Conservation (phyloP, 2,329 filamentous ascomycete species). For the Ceratocystis alfenasii region DNA sequence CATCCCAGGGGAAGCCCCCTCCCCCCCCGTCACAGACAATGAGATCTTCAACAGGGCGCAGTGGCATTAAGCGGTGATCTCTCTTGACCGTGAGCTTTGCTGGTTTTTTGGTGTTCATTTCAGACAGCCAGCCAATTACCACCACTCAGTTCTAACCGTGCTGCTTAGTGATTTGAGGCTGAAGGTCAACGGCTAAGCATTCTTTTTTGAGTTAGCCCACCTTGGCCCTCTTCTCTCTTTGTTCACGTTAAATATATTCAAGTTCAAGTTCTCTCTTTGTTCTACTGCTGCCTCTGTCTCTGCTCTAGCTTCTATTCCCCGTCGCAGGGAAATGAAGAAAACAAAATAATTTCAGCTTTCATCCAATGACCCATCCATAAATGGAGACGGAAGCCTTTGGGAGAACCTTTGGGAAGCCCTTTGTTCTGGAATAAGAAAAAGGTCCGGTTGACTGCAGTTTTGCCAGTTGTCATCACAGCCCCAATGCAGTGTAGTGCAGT, state of each 20-base stretch:
- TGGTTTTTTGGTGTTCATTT: no score
- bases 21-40: neutral
- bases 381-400: neutral
- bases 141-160: neutral
- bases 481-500: slow-evolving; percentile 2
- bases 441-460: slow-evolving; percentile 4
- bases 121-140: neutral
- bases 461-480: slow-evolving; percentile 11
- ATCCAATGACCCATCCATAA: neutral
- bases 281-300: neutral
- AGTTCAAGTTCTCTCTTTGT: no score
- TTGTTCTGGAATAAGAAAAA: slow-evolving; percentile 4
- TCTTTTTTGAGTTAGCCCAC: neutral
- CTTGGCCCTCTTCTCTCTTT: no score
- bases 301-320: neutral
- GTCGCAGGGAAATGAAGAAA: neutral
- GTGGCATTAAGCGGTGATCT: neutral
- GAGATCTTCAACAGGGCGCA: slow-evolving; percentile 6
- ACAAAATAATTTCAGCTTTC: slow-evolving; percentile 2
- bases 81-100: no score
- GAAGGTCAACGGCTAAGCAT: neutral
- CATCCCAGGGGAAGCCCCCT: neutral
- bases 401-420: neutral
- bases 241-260: no score
- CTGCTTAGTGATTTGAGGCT: neutral